phyloP scores from a whole-genome alignment of 2,329 filamentous ascomycete genomes.

The Orbilia blumenaviensis region DNA sequence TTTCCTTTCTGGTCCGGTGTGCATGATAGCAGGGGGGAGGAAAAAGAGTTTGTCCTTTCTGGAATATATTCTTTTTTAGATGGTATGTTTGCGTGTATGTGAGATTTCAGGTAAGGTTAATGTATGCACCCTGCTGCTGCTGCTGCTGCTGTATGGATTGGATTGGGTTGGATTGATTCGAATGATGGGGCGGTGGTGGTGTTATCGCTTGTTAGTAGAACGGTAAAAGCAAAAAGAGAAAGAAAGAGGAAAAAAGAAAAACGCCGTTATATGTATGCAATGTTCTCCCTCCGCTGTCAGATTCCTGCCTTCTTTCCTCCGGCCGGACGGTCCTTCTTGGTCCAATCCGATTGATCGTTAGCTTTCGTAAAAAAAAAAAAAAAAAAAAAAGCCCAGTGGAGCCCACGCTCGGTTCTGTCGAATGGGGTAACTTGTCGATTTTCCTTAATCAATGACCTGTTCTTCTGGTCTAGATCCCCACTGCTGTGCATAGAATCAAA shows the following conservation, averaged over 20 bases:
- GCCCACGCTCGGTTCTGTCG: background rate
- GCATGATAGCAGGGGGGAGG: background rate
- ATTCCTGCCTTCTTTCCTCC: background rate
- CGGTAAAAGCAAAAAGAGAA: too few relatives aligned
- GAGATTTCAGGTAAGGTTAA: too few relatives aligned
- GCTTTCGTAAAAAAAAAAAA: too few relatives aligned
- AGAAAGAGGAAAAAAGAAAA: background rate
- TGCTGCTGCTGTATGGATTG: too few relatives aligned
- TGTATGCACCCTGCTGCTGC: too few relatives aligned
- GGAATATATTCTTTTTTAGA: background rate
- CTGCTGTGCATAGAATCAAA: too few relatives aligned
- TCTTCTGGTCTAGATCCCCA: too few relatives aligned
- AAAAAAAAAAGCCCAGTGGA: background rate
- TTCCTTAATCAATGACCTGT: background rate
- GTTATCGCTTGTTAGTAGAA: background rate
- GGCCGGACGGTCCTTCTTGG: too few relatives aligned
- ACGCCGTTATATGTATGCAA: conserved; percentile 31
- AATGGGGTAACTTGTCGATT: background rate
- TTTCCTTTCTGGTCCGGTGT: too few relatives aligned
- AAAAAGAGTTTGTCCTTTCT: background rate
- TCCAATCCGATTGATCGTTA: background rate
- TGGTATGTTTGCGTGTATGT: too few relatives aligned
- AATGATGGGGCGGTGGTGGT: background rate
- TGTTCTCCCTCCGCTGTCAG: conserved; percentile 33
- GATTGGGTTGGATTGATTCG: too few relatives aligned